Base-by-base conservation (phyloP, 2,329 filamentous ascomycete species). In the Hymenoscyphus fraxineus region DNA sequence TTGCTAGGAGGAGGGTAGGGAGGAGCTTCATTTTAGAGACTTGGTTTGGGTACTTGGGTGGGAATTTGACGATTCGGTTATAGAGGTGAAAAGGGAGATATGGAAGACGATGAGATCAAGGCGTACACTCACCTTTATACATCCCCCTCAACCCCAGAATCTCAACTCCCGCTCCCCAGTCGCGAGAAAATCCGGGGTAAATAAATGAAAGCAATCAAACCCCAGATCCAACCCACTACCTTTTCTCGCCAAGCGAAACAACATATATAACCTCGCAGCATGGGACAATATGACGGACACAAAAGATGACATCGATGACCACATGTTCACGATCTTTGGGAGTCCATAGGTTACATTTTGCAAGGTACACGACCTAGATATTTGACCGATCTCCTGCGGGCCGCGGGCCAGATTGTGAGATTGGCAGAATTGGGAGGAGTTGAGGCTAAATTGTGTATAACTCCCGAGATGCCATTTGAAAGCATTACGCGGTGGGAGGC, bases 1-100 rank as follows among this genome's bases (percentile, higher is more conserved):
- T 38, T n/a, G 65, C 56, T 39, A 63, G 61, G 2, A 69, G 47
- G 35, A 65, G 54, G 41, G 67, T 55, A 32, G 61, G 55, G 40
- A 67, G 54, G 12, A 68, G 27, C 6, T 60, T 40, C 22, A 27
- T 35, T 32, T 27, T 57, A 6, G 22, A 32, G 10, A n/a, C n/a
- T 22, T 13, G 44, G 22, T 1, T 6, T 6, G 22, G 22, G 7
- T 32, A 0, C 57, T 60, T 59, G 32, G 47, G 58, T 19, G 22
- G 32, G 7, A 7, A n/a, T 1, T 27, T 39, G 13, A 3, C 22
- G 13, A 16, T 27, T 51, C 7, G 2, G 2, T 51, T 19, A 3
- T 51, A 6, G 2, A 47, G 6, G 32, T 10, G 16, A 27, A 31
- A 60, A 13, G 35, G 15, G 31, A 3, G 4, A 13, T 35, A 44